Percentiles rank a stretch among this genome's conserved stretches.
phyloP scores from a whole-genome alignment of 257 asterid species.

The Echites panduratus region DNA sequence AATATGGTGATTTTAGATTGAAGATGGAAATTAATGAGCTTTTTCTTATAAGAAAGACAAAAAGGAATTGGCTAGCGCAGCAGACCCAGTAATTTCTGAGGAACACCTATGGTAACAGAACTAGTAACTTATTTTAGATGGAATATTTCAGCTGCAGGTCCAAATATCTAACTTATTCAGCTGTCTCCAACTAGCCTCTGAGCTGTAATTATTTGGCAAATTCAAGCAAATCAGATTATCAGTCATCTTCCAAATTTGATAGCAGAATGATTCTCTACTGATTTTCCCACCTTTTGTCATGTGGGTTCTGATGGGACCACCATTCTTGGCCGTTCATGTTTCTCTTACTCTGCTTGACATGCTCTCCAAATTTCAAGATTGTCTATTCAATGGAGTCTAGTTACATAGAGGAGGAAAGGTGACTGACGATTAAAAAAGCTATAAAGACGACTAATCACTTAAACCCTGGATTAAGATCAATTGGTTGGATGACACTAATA shows the following conservation, averaged over 20 bases:
- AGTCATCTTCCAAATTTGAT: not conserved
- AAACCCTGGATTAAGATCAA: not conserved
- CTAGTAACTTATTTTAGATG: not conserved
- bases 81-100: not conserved
- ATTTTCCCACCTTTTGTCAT: not conserved
- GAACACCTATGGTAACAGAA: not conserved
- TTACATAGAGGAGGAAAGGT: not conserved
- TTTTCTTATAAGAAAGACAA: not conserved
- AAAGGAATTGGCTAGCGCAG: not conserved
- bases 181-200: not conserved
- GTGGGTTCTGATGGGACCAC: not conserved
- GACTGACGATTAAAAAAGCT: not conserved
- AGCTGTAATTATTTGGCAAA: not conserved
- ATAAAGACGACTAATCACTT: not conserved
- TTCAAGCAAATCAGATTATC: not conserved
- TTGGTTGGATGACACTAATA: not conserved
- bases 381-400: not conserved
- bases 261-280: not conserved
- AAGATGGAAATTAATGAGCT: not conserved
- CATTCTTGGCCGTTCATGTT: not conserved
- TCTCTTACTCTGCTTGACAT: not conserved
- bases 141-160: not conserved
- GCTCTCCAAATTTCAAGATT: not conserved
- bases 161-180: not conserved
- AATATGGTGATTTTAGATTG: not conserved